A percentile compares a stretch with the other conserved stretches of the same genome.
These are phyloP conservation scores for Penicillium atrosanguineum DNA, from an alignment of 495 filamentous ascomycete species.

Conservation along the genomic window DNA sequence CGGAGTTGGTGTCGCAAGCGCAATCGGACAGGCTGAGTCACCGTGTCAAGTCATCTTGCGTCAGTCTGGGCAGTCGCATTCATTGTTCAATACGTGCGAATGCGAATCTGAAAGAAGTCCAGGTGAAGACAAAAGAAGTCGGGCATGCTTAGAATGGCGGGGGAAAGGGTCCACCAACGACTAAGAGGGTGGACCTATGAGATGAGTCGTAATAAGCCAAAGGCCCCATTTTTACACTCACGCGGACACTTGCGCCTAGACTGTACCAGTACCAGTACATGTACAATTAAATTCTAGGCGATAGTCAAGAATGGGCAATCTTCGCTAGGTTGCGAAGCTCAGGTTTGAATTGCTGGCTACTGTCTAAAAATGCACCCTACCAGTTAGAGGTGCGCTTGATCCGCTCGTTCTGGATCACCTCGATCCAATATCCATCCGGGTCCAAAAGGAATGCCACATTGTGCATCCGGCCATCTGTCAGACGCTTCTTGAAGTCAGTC, in stretches of 20 bases:
- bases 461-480: constrained; percentile 90
- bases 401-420: constrained; percentile 73
- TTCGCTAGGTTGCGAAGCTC: no score
- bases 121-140: background rate
- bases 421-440: constrained; percentile 91
- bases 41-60: constrained; percentile 9
- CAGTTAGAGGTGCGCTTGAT: constrained; percentile 48
- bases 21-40: background rate
- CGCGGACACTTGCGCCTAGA: background rate
- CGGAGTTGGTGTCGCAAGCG: background rate
- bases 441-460: constrained; percentile 93
- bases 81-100: constrained; percentile 3
- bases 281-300: no score
- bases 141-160: constrained; percentile 6
- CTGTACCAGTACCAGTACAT: no score
- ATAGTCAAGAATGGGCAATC: no score
- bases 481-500: constrained; percentile 89
- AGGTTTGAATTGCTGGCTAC: no score
- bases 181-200: constrained; percentile 13
- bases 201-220: constrained; percentile 13
- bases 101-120: background rate
- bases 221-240: background rate
- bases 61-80: background rate
- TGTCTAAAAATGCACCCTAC: constrained; percentile 17
- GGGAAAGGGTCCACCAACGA: constrained; percentile 18